phyloP scores from a whole-genome alignment of 192 early-diverging fungal genomes.

The Diversispora epigaea region DNA sequence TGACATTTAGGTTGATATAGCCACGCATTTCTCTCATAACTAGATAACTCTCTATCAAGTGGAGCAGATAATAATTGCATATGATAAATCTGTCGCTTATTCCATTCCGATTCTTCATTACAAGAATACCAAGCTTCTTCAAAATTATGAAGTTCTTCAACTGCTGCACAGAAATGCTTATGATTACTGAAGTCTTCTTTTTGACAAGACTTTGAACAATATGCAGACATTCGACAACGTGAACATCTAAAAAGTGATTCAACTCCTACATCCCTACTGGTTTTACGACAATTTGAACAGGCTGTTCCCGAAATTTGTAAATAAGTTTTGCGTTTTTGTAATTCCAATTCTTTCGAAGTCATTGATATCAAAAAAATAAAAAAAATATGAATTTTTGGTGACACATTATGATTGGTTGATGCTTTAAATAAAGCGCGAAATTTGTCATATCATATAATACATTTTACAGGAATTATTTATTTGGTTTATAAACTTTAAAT shows the following conservation, averaged over 20 bases:
- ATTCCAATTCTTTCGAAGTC: slow-evolving; percentile 12
- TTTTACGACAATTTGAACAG: slow-evolving; percentile 25
- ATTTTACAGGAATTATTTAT: no score
- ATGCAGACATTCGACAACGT: slow-evolving; percentile 22
- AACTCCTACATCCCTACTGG: slow-evolving; percentile 9
- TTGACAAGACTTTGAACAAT: slow-evolving; percentile 31
- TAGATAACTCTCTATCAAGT: slow-evolving; percentile 8
- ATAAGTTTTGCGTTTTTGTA: slow-evolving; percentile 20
- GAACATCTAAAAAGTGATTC: slow-evolving; percentile 8
- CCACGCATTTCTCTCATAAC: slow-evolving; percentile 9
- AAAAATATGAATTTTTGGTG: no score
- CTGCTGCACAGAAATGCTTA: slow-evolving; percentile 8
- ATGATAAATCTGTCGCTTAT: slow-evolving; percentile 25
- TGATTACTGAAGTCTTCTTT: slow-evolving; percentile 23
- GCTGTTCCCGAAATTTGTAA: slow-evolving; percentile 15
- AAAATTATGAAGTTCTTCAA: not conserved
- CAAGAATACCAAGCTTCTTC: slow-evolving; percentile 28
- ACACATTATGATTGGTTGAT: no score
- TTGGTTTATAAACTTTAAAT: no score
- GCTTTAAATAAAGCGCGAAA: no score
- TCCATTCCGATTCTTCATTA: slow-evolving; percentile 25
- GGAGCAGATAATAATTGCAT: slow-evolving; percentile 1
- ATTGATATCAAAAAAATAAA: not conserved
- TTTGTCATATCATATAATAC: no score
- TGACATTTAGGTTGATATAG: slow-evolving; percentile 30